Evolutionary conservation across 176 grass and related monocot genomes (phyloP).

Genomic region (Oryza punctata): DNA sequence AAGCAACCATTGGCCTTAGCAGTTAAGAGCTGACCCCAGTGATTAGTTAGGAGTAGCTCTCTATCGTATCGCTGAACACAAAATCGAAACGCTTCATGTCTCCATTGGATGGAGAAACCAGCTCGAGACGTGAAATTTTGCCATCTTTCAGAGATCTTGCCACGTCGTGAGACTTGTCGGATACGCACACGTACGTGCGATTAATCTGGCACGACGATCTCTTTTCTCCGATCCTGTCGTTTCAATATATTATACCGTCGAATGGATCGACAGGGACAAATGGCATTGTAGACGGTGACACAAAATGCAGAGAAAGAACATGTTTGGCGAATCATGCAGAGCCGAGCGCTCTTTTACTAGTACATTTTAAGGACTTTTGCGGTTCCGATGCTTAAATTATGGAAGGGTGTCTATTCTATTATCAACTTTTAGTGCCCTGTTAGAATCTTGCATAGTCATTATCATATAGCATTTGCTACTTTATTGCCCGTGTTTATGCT

Average conservation of each 20-base stretch:
- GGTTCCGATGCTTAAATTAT: slow-evolving; percentile 3
- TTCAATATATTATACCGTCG: not conserved
- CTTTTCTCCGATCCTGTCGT: not conserved
- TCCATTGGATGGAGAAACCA: not conserved
- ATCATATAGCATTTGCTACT: not conserved
- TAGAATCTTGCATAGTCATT: not conserved
- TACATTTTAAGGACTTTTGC: not conserved
- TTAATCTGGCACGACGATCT: not conserved
- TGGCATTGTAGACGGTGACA: not conserved
- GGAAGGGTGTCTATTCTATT: slow-evolving; percentile 7
- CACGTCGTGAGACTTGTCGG: not conserved
- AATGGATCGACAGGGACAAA: not conserved
- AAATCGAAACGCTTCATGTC: not conserved
- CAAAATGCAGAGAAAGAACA: not conserved
- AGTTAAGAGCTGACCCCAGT: not conserved
- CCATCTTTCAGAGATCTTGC: not conserved
- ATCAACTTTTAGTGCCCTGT: not conserved
- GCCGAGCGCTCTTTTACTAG: not conserved
- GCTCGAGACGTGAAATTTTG: slow-evolving; percentile 3
- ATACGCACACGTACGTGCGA: not conserved
- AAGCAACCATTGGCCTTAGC: not conserved
- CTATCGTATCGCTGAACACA: not conserved
- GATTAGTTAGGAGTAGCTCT: not conserved
- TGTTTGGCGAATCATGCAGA: slow-evolving; percentile 4
- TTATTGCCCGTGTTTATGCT: not conserved